A percentile compares a stretch with the other conserved stretches of the same genome.
phyloP scores from a whole-genome alignment of 345 rosid species.

The Lepidium aucheri region DNA sequence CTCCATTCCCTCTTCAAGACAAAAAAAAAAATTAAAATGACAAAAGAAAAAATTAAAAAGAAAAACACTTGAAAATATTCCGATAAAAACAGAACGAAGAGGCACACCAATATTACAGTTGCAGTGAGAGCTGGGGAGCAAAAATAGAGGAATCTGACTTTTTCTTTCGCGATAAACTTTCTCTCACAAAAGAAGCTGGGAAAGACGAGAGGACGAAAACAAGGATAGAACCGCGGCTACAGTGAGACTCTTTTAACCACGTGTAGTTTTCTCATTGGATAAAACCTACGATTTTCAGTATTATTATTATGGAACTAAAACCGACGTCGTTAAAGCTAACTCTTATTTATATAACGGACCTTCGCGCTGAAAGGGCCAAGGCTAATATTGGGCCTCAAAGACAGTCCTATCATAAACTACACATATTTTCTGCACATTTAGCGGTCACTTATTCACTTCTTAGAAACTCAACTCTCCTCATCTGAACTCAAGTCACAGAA shows the following conservation, averaged over 20 bases:
- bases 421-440: background rate
- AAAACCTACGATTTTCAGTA: no score
- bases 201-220: slow-evolving; percentile 29
- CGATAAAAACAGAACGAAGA: background rate
- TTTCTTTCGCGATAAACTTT: background rate
- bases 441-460: no score
- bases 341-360: background rate
- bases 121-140: background rate
- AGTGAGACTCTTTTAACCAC: background rate
- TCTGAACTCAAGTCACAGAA: background rate
- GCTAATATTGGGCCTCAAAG: background rate
- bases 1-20: slow-evolving; percentile 40
- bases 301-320: no score
- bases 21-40: background rate
- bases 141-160: background rate
- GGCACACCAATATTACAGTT: slow-evolving; percentile 13
- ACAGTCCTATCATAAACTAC: background rate
- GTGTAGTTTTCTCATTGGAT: slow-evolving; percentile 10
- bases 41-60: background rate
- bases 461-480: no score
- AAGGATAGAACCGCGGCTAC: slow-evolving; percentile 15
- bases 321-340: background rate
- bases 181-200: background rate
- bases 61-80: no score
- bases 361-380: background rate